Conservation (phyloP, 192 early-diverging fungal species). For the Podochytrium sp. region DNA sequence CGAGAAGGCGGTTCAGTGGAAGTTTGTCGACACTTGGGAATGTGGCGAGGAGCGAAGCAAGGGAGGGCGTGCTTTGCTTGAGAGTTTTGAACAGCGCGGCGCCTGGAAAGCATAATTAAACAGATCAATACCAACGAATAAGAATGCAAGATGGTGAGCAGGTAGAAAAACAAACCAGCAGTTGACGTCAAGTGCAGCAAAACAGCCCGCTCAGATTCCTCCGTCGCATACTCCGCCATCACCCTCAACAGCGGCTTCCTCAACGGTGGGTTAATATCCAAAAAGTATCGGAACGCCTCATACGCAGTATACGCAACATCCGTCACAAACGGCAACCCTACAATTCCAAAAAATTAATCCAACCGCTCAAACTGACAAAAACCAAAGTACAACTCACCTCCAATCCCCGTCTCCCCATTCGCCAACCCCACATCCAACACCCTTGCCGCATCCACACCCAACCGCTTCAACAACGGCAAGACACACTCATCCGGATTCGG, state of each 20-base stretch:
- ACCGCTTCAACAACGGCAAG: constrained; percentile 58
- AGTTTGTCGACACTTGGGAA: constrained; percentile 76
- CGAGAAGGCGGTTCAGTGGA: constrained; percentile 73
- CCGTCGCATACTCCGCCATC: constrained; percentile 72
- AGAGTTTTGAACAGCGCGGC: constrained; percentile 33
- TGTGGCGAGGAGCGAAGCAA: constrained; percentile 78
- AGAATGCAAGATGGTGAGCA: not conserved
- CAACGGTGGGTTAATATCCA: constrained; percentile 75
- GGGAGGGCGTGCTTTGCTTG: constrained; percentile 55
- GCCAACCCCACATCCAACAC: constrained; percentile 44
- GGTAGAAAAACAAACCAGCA: constrained; percentile 53
- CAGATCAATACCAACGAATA: not conserved
- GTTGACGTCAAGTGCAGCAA: constrained; percentile 81
- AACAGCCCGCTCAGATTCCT: constrained; percentile 72
- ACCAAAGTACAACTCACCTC: not conserved
- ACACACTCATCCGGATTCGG: constrained; percentile 83
- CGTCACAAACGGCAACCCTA: constrained; percentile 35
- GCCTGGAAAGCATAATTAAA: not conserved
- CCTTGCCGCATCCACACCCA: constrained; percentile 54
- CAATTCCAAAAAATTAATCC: not conserved
- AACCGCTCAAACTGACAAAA: too few species aligned
- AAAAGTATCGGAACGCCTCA: constrained; percentile 73
- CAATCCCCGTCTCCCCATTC: not conserved
- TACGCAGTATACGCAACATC: constrained; percentile 36
- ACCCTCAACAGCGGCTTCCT: constrained; percentile 75